Percentiles rank a stretch among this genome's conserved stretches.
Conservation (phyloP, 345 rosid genomes). For the Anastatica hierochuntica region DNA sequence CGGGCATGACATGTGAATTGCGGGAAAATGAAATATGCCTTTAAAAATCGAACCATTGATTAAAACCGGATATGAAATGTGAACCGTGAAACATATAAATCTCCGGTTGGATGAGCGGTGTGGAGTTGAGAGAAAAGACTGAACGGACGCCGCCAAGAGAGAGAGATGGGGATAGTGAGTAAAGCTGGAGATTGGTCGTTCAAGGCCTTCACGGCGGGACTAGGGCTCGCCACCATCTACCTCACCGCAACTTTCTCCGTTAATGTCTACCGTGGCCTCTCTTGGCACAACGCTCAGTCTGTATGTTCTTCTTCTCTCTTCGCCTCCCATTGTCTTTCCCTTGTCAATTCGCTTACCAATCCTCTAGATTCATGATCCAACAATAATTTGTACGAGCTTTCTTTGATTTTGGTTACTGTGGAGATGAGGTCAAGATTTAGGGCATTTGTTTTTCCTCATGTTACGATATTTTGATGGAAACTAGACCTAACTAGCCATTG, state of each 20-base stretch:
- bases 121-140: no score
- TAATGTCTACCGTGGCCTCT: slow-evolving; percentile 63
- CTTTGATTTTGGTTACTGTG: no score
- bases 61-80: no score
- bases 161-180: slow-evolving; percentile 38
- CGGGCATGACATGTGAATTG: no score
- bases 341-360: background rate
- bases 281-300: slow-evolving; percentile 74
- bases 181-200: slow-evolving; percentile 64
- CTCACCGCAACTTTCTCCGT: slow-evolving; percentile 66
- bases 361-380: no score
- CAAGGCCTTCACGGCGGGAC: slow-evolving; percentile 69
- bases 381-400: no score
- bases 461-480: background rate
- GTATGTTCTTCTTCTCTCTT: slow-evolving; percentile 24
- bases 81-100: no score
- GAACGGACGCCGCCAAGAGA: slow-evolving; percentile 5
- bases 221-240: slow-evolving; percentile 64
- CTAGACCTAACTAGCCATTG: background rate
- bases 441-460: no score
- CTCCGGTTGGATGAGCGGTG: no score
- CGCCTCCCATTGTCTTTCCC: background rate
- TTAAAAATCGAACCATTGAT: no score
- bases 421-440: no score
- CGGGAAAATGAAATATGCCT: no score